phyloP scores from a whole-genome alignment of 176 grass and related monocot genomes.

The Tuctoria greenei region DNA sequence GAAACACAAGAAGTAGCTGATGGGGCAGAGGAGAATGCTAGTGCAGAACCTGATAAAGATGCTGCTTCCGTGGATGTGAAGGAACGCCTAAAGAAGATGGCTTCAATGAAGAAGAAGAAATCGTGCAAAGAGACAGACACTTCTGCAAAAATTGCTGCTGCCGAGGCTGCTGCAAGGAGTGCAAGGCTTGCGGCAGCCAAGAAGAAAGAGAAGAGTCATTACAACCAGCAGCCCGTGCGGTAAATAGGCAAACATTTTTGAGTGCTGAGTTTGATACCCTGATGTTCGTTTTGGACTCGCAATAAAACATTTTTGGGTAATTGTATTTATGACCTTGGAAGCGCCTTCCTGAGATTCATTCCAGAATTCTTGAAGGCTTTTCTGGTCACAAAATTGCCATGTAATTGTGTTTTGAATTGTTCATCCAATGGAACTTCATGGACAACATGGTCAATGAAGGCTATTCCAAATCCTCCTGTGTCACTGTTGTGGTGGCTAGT shows the following conservation, averaged over 20 bases:
- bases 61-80: slow-evolving; percentile 69
- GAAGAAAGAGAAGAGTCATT: slow-evolving; percentile 99
- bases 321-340: slow-evolving; percentile 32
- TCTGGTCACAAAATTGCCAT: slow-evolving; percentile 42
- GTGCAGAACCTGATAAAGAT: slow-evolving; percentile 64
- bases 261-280: slow-evolving; percentile 50
- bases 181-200: slow-evolving; percentile 83
- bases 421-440: slow-evolving; percentile 43
- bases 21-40: slow-evolving; percentile 48
- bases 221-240: slow-evolving; percentile 98
- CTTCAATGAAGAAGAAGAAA: slow-evolving; percentile 95
- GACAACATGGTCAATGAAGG: slow-evolving; percentile 35
- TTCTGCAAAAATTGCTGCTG: slow-evolving; percentile 71
- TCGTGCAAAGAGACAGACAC: slow-evolving; percentile 75
- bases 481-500: background rate
- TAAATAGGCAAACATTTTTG: slow-evolving; percentile 51
- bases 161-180: slow-evolving; percentile 81
- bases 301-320: slow-evolving; percentile 47
- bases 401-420: slow-evolving; percentile 60
- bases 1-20: slow-evolving; percentile 54
- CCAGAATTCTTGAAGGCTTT: slow-evolving; percentile 40
- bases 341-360: slow-evolving; percentile 48
- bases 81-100: slow-evolving; percentile 95
- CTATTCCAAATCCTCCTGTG: background rate
- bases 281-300: slow-evolving; percentile 58